These are phyloP conservation scores for Kernera saxatilis DNA, from an alignment of 345 rosid genomes.

Conservation along the genomic window DNA sequence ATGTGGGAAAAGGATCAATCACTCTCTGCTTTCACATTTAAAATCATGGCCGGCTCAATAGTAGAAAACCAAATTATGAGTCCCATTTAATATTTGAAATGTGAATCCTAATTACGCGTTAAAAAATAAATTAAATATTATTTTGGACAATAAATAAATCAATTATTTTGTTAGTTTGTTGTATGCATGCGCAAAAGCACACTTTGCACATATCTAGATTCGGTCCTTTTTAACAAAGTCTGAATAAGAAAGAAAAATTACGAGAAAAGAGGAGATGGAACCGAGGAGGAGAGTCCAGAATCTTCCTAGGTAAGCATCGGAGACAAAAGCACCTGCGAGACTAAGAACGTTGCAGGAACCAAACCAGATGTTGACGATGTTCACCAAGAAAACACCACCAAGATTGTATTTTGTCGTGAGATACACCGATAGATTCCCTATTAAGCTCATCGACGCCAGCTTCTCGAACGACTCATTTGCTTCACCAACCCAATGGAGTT, in stretches of 20 bases:
- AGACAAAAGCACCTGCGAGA: slow-evolving; percentile 57
- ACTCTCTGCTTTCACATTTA: background rate
- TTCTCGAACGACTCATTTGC: slow-evolving; percentile 77
- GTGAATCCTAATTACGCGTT: too few species aligned
- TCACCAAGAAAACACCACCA: slow-evolving; percentile 52
- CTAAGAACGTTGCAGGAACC: slow-evolving; percentile 55
- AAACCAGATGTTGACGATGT: slow-evolving; percentile 48
- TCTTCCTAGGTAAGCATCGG: slow-evolving; percentile 60
- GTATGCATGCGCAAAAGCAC: too few species aligned
- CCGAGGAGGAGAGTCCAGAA: slow-evolving; percentile 55
- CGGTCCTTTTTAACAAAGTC: too few species aligned
- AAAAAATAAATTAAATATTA: too few species aligned
- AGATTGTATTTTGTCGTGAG: slow-evolving; percentile 47
- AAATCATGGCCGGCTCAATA: too few species aligned
- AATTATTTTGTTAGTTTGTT: background rate
- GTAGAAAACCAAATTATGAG: too few species aligned
- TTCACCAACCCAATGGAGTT: background rate
- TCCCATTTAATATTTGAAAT: too few species aligned
- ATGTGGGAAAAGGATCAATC: background rate
- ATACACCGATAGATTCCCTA: slow-evolving; percentile 50
- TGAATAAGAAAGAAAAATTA: too few species aligned
- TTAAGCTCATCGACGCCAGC: slow-evolving; percentile 64
- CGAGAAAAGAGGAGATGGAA: slow-evolving; percentile 47
- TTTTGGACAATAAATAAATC: background rate
- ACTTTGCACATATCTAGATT: too few species aligned